These are phyloP conservation scores for Taiwanofungus camphoratus DNA, from an alignment of 1,284 basidiomycete species.

Conservation along the genomic window DNA sequence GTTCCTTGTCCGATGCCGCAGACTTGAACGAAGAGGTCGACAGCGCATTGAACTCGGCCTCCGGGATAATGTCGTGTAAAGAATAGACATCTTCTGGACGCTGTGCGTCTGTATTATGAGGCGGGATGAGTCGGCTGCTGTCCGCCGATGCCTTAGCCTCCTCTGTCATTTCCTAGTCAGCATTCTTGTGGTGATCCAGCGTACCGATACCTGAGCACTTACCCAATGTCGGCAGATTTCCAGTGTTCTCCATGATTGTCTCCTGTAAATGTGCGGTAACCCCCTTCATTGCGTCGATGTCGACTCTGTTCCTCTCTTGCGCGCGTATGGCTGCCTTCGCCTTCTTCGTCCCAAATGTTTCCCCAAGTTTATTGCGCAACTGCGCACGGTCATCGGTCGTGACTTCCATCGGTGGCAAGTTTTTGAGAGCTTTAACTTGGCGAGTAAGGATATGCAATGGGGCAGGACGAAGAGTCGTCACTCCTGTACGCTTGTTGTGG, in stretches of 20 bases:
- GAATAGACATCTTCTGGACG: conserved; percentile 73
- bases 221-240: conserved; percentile 64
- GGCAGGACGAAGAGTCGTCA: conserved; percentile 61
- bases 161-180: conserved; percentile 35
- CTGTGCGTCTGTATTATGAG: conserved; percentile 58
- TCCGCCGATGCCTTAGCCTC: conserved; percentile 59
- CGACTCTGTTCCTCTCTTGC: conserved; percentile 82
- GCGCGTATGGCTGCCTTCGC: conserved; percentile 81
- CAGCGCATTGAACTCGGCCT: conserved; percentile 69
- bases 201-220: conserved; percentile 16
- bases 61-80: conserved; percentile 69
- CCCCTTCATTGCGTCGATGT: conserved; percentile 78
- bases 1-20: conserved; percentile 43
- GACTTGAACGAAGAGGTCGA: conserved; percentile 47
- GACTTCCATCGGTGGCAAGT: conserved; percentile 48
- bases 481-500: conserved; percentile 67
- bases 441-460: conserved; percentile 73
- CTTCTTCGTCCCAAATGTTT: conserved; percentile 91
- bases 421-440: conserved; percentile 78
- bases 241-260: conserved; percentile 69
- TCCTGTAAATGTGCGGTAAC: conserved; percentile 76
- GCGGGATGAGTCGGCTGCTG: conserved; percentile 67
- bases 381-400: conserved; percentile 51
- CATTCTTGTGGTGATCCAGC: neutral
- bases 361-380: conserved; percentile 76